Evolutionary conservation across 192 early-diverging fungal genomes (phyloP).

Genomic region (Kappamyces sp.): DNA sequence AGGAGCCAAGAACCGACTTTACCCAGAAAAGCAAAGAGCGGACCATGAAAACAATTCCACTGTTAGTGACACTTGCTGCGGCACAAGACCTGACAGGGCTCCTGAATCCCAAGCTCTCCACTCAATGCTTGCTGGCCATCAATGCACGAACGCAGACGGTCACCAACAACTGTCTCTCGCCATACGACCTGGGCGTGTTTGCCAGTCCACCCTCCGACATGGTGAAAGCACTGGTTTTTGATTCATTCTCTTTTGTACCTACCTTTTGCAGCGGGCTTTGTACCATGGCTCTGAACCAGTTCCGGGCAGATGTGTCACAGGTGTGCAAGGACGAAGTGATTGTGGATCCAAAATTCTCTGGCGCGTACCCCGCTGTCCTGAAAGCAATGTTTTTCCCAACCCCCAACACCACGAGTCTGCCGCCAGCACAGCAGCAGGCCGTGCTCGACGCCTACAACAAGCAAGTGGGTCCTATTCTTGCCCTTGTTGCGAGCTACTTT

Average conservation of each 20-base stretch:
- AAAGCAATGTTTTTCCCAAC: slow-evolving; percentile 1
- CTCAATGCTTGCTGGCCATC: slow-evolving; percentile 3
- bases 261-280: slow-evolving; percentile 7
- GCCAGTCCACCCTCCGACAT: slow-evolving; percentile 11
- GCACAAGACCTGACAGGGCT: slow-evolving; percentile 5
- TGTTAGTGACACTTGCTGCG: neutral
- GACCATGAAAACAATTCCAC: too few species aligned
- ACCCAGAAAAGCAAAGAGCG: too few species aligned
- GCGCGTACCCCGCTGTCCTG: slow-evolving; percentile 6
- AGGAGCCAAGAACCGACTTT: too few species aligned
- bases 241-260: slow-evolving; percentile 15
- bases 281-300: slow-evolving; percentile 3
- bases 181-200: slow-evolving; percentile 13
- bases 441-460: too few species aligned
- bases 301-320: slow-evolving; percentile 3
- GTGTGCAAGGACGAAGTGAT: slow-evolving; percentile 14
- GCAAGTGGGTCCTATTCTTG: neutral
- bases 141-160: slow-evolving; percentile 12
- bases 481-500: slow-evolving; percentile 6
- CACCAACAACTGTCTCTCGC: slow-evolving; percentile 5
- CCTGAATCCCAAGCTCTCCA: slow-evolving; percentile 6
- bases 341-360: neutral
- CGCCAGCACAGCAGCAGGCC: neutral
- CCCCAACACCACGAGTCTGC: neutral
- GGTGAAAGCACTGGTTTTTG: slow-evolving; percentile 6